Evolutionary conservation across 345 rosid genomes (phyloP).

Genomic region (Pseudoturritis turrita): DNA sequence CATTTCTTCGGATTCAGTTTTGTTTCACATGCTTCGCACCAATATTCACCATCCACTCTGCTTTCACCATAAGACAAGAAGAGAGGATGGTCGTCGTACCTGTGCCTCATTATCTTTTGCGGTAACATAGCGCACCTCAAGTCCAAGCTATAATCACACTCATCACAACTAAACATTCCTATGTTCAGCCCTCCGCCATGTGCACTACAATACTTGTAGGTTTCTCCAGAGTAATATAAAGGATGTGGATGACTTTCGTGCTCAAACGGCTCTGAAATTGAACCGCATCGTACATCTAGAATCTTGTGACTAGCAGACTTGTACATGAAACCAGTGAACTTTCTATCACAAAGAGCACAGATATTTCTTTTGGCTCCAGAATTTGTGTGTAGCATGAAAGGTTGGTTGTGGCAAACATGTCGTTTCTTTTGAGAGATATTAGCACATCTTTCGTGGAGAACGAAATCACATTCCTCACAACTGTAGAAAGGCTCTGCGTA

Average conservation of each 20-base stretch:
- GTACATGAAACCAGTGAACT: neutral
- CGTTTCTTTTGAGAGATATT: neutral
- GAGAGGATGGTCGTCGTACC: conserved; percentile 6
- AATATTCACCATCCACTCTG: neutral
- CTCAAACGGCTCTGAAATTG: neutral
- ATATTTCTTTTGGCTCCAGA: no score
- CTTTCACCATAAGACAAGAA: neutral
- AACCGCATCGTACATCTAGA: conserved; percentile 11
- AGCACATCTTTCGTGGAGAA: conserved; percentile 10
- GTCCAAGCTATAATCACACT: neutral
- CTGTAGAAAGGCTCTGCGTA: neutral
- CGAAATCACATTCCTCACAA: neutral
- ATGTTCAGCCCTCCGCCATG: rapidly evolving
- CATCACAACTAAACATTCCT: neutral
- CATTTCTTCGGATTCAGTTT: neutral
- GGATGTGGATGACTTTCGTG: conserved; percentile 9
- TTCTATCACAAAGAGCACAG: neutral
- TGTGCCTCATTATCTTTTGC: neutral
- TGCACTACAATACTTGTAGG: no score
- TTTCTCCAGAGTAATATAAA: neutral
- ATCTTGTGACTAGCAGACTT: neutral
- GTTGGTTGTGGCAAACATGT: neutral
- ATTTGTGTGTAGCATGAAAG: neutral
- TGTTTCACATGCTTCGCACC: conserved; percentile 17
- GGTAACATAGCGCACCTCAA: neutral